Percentiles rank a stretch among this genome's conserved stretches.
Conservation (phyloP, 139 green algal species). For the Chlamydomonas sp. region DNA sequence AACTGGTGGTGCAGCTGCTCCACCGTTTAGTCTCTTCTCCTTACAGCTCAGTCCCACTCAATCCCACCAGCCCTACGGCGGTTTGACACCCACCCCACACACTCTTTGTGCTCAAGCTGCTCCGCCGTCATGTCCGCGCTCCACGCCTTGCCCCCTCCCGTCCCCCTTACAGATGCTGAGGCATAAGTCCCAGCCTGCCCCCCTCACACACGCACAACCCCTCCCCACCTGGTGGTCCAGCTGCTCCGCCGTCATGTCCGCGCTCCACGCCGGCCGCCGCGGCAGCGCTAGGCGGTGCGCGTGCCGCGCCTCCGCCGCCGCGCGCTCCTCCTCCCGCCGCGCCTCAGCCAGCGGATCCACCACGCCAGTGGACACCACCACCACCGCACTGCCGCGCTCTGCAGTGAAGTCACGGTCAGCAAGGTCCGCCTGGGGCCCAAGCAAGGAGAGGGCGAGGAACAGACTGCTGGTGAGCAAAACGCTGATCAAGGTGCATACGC, state of each 20-base stretch:
- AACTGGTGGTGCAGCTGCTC: too few relatives aligned
- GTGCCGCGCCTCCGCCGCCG: conserved; percentile 58
- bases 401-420: conserved; percentile 90
- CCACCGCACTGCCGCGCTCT: conserved; percentile 72
- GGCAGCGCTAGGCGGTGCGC: conserved; percentile 69
- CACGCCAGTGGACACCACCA: conserved; percentile 60
- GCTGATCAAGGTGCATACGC: not conserved
- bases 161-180: not conserved
- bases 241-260: conserved; percentile 76
- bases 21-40: too few relatives aligned
- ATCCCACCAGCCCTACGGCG: too few relatives aligned
- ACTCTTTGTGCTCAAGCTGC: conserved; percentile 26
- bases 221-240: conserved; percentile 78
- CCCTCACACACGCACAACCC: too few relatives aligned
- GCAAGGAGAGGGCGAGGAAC: not conserved
- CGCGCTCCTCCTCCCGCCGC: conserved; percentile 44
- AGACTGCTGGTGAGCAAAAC: not conserved
- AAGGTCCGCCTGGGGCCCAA: conserved; percentile 77
- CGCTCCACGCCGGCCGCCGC: conserved; percentile 84
- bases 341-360: conserved; percentile 48
- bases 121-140: conserved; percentile 76
- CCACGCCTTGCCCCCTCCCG: conserved; percentile 4
- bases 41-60: too few relatives aligned
- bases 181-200: not conserved
- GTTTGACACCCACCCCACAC: too few relatives aligned